Evolutionary conservation across 352 stramenopile genomes (phyloP), one percentile per base, ranked within the genome.

Genomic region (Phytophthora meadii): DNA sequence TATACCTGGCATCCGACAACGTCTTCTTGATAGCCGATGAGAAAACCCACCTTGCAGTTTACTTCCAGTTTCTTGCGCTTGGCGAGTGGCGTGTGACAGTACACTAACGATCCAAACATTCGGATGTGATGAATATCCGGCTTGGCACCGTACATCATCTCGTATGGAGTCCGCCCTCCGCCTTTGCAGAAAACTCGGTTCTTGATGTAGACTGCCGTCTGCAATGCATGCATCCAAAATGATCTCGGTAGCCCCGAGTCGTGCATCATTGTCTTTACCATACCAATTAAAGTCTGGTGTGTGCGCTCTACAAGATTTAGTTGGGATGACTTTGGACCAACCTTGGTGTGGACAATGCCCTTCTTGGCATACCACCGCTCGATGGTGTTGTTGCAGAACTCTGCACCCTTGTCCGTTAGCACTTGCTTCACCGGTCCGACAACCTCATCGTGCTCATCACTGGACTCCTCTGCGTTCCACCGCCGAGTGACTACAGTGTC

Each of bases 251-350:
- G 11, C 5, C 50, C 50, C 0, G 50, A 68, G 5, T 55, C 14
- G 25, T 56, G 42, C 60, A 64, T 64, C 56, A 64, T 64, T 15
- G 56, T 52, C 37, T 64, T 64, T 0, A 57, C 37, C 36, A 61
- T 56, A 3, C 51, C 34, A 9, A 51, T 51, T 22, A 68, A 11
- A 1, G 51, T 55, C 22, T 61, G 50, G 25, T 56, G 60, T 7
- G 44, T 51, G 30, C 52, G 22, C 19, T 68, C 41, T 1, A 55
- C 50, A 1, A 56, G 12, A 22, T 52, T 51, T 11, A 64, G 9
- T 27, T 57, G 56, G 6, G 56, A 57, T 1, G 37, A 22, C 3
- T 64, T 50, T 14, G 46, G 37, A 12, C 37, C 46, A 17, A 57
- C 47, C 9, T 50, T 45, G 9, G 25, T 52, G n/a, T 55, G 37